Evolutionary conservation across 306 rosid genomes (phyloP), one percentile per base, ranked within the genome.

Genomic region (Abrus precatorius): DNA sequence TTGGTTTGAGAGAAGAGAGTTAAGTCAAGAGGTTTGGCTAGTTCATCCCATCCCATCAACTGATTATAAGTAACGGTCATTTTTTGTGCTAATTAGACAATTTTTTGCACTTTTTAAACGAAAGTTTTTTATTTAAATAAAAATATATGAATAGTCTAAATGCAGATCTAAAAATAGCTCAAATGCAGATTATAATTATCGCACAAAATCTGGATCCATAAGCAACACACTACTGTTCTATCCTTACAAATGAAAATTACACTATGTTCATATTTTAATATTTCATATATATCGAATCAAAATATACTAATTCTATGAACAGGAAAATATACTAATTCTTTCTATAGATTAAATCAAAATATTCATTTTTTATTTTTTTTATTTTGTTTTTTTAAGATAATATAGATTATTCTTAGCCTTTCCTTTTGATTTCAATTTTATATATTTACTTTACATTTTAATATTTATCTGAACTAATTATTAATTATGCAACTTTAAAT

Each of bases 21-120:
- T 33, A 43, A 32, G 72, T 76, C 80, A 64, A 57, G 77, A 27
- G 63, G 27, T 61, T 59, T 69, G 38, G 69, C 70, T 1, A 36
- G 10, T 70, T 29, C 2, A 47, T 13, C 40, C 36, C 32, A 53
- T 73, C 63, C 45, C 61, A 64, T 59, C 41, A 10, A 34, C 20
- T 20, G 20, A 20, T 20, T 20, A 20, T 20, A 20, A 20, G 20
- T 20, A 20, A 20, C 20, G 20, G 20, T 20, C 20, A 20, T 20
- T 20, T 20, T 20, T 20, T 20, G 20, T 20, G 20, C 20, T 20
- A 20, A 20, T 20, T 20, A 20, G 20, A 20, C 20, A 0, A 20
- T 20, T 20, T 20, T 20, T 20, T 20, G 20, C 20, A 20, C 20
- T 20, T 20, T 20, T 20, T 20, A 20, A 20, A 20, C 20, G 20